Base-by-base conservation (phyloP, 306 rosid genomes). In the Pyrus bretschneideri region DNA sequence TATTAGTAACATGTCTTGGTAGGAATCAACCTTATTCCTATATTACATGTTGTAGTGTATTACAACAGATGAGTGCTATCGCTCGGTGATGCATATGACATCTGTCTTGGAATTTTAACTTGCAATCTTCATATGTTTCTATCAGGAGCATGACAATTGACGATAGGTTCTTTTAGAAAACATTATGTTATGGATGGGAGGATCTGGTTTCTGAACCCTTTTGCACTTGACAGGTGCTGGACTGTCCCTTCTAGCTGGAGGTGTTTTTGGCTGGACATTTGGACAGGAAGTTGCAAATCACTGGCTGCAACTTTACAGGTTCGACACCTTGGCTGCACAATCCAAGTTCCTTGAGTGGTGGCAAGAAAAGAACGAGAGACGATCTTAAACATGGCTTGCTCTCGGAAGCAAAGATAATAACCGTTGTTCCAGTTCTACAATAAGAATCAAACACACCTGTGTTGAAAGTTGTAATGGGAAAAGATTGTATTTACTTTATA, bases 301-400 rank as follows among this genome's bases (percentile, higher is more conserved):
- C 75, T 49, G 89, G 23, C 85, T 89, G 76, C 97, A 92, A 78
- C 93, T 95, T 70, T 95, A 95, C 91, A 89, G 80, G 86, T 59
- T 90, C 68, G 98, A 92, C 88, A 86, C 97, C 73, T 54, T 87
- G 76, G 86, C 91, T 31, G 88, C 92, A 3, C 92, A 89, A 79
- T 85, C 79, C 7, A 92, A 89, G 92, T 95, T 95, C 84, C 76
- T 92, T 82, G 91, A 92, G 72, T 95, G 98, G 97, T 89, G 97
- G 93, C 78, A 81, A 75, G 78, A 66, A 72, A 92, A 89, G 86
- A 75, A 57, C n/a, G 86, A 66, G 76, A 67, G 87, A 73, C 71
- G 67, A 45, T 80, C 76, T 62, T 93, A 81, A 68, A 81, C 77
- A 54, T 44, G 70, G 64, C 57, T 75, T 25, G 75, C 81, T 55